Base-by-base conservation (phyloP, 2,329 filamentous ascomycete genomes). In the Fusarium neocosmosporiellum region DNA sequence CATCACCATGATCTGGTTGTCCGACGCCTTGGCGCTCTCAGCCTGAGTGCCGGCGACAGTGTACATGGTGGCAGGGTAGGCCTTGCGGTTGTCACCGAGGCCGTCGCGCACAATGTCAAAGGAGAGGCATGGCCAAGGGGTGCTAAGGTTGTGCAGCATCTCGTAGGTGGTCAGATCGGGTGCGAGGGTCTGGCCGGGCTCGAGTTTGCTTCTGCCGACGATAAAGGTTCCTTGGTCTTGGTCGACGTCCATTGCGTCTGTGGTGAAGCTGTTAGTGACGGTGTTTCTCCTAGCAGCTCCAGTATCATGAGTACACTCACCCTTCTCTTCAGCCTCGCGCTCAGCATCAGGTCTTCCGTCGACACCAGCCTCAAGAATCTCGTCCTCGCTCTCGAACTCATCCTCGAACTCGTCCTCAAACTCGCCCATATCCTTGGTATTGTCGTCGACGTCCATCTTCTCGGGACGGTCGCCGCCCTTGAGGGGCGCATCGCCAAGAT, bases 361-460 rank as follows among this genome's bases (percentile, higher is more conserved):
- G 14, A 98, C 95, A 70, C 96, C 96, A 6, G 96, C 96, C 84
- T 98, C 96, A 68, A 98, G 85, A 60, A 98, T 94, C 83, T 98
- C 95, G 81, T 98, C 95, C 72, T 90, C 88, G 78, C 87, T 97
- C 86, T 98, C 95, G 76, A 93, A 96, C 80, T 96, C 94, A 78
- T 96, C 94, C 83, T 96, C 94, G 76, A 96, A 98, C 80, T 98
- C 96, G 84, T 98, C 96, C 80, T 98, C 96, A 72, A 97, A 98
- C 75, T 98, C 93, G 80, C 90, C 90, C 86, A 92, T 91, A 29
- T 90, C 90, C 79, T 86, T 85, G 72, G 84, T 82, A 75, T 85
- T 82, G 75, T 85, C 82, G 77, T 93, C 90, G 60, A 93, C 88
- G 67, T 92, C 93, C 88, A 90, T 90, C 69, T 88, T 86, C 71